These are phyloP conservation scores for Penicillium expansum DNA, from an alignment of 2,329 filamentous ascomycete species.

Conservation along the genomic window DNA sequence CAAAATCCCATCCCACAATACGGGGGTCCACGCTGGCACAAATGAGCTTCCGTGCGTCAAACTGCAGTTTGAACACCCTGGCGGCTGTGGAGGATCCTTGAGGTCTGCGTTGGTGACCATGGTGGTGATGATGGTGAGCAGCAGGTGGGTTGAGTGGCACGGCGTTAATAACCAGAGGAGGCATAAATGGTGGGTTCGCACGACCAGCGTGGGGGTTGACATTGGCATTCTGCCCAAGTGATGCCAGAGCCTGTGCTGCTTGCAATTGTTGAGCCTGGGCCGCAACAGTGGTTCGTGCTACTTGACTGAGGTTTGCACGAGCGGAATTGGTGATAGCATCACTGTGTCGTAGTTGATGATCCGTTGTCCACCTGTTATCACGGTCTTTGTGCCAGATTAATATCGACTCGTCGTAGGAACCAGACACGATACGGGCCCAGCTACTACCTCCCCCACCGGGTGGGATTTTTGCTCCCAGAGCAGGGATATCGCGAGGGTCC, in stretches of 20 bases:
- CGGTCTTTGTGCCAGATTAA: constrained; percentile 90
- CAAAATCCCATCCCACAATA: constrained; percentile 98
- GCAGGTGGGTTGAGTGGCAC: neutral
- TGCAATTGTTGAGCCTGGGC: constrained; percentile 23
- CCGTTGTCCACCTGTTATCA: constrained; percentile 79
- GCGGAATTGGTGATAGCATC: constrained; percentile 46
- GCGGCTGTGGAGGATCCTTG: constrained; percentile 39
- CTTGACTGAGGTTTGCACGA: constrained; percentile 19
- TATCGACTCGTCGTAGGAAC: constrained; percentile 92
- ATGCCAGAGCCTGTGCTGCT: constrained; percentile 16
- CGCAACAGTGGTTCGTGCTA: constrained; percentile 19
- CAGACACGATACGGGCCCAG: constrained; percentile 93
- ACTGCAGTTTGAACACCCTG: constrained; percentile 93
- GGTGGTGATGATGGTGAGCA: constrained; percentile 19
- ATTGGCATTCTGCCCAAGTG: constrained; percentile 7
- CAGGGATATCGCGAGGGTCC: constrained; percentile 68
- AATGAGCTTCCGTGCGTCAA: constrained; percentile 87
- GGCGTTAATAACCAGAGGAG: constrained; percentile 1
- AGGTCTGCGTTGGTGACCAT: constrained; percentile 22
- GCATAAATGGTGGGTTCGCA: constrained; percentile 1
- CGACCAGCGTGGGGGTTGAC: constrained; percentile 2
- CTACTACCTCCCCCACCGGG: constrained; percentile 85
- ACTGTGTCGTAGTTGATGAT: constrained; percentile 68
- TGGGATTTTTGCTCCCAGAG: constrained; percentile 80
- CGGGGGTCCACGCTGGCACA: constrained; percentile 89